A percentile compares a stretch with the other conserved stretches of the same genome.
These are phyloP conservation scores for Biscogniauxia mediterranea DNA, from an alignment of 2,329 filamentous ascomycete species.

Conservation along the genomic window DNA sequence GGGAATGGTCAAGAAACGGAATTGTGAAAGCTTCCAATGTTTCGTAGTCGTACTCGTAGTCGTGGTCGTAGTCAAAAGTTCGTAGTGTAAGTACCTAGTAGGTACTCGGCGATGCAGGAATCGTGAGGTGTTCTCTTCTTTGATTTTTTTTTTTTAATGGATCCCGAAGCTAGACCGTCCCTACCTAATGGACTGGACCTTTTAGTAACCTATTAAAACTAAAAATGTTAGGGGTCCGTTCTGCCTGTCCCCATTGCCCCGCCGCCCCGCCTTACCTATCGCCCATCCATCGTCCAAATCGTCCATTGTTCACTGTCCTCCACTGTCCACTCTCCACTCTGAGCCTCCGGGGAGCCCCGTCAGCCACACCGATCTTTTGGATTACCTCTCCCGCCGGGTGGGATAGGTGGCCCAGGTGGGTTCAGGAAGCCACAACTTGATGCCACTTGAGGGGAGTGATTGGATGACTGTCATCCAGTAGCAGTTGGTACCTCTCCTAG, in stretches of 20 bases:
- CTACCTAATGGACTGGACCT: background rate
- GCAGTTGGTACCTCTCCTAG: too few species aligned
- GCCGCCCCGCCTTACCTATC: conserved; percentile 1
- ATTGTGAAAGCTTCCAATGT: background rate
- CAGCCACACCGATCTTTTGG: background rate
- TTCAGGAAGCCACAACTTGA: background rate
- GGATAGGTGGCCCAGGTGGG: too few species aligned
- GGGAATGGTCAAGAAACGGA: too few species aligned
- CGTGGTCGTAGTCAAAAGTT: too few species aligned
- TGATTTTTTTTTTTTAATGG: background rate
- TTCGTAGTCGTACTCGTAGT: too few species aligned
- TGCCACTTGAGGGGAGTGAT: background rate
- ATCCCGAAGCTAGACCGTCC: background rate
- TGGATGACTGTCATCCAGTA: too few species aligned
- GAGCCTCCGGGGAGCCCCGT: background rate
- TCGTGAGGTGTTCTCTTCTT: background rate
- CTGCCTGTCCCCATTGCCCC: background rate
- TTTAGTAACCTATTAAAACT: background rate
- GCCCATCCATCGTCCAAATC: too few species aligned
- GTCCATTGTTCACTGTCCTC: too few species aligned
- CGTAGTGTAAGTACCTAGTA: too few species aligned
- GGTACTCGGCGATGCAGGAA: background rate
- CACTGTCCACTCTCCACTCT: too few species aligned
- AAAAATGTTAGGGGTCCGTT: conserved; percentile 1
- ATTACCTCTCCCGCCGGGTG: background rate